Evolutionary conservation across 192 early-diverging fungal genomes (phyloP), one percentile per base, ranked within the genome.

Genomic region (Chytriomyces hyalinus): DNA sequence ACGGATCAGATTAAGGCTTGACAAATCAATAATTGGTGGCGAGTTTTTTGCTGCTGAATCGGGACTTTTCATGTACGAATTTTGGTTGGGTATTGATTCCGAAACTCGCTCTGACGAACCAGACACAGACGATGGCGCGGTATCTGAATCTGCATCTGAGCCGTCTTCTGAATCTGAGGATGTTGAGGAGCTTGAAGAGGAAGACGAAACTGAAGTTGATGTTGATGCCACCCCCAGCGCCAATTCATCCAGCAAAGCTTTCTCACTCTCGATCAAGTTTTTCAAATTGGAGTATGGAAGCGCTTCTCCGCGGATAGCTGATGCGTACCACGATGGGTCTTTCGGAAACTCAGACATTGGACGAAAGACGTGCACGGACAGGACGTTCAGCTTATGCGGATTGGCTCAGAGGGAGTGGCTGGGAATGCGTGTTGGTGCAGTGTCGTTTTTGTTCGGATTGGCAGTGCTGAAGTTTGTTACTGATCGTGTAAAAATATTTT

Each of bases 1-100:
- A 9, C 72, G 53, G 4, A 57, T 57, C 53, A 73, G 26, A 63
- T 73, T 61, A 59, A 73, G 15, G 26, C 28, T 63, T 45, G 26
- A 20, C 11, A 53, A 73, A 9, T n/a, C 7, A 28, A 63, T n/a
- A 4, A 60, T 49, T 26, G 53, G 36, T 3, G 60, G 61, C 17
- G 53, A 57, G 53, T 57, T 57, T 20, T 57, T 57, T 13, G 69
- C 53, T 36, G 48, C 17, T 1, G 69, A 59, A 9, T 49, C 45
- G 20, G 68, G 36, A 8, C 22, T 17, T 46, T 67, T 36, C 36
- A 36, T 36, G 4, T 36, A 17, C 22, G 8, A 11, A 6, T 53
- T 70, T 48, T 48, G 49, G n/a, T 47, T 20, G 15, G 20, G 9
- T 49, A 10, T n/a, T 49, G 26, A 7, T 53, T 8, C 26, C 13